Conservation (phyloP, 129 eudicot genomes). For the Mikania micrantha region DNA sequence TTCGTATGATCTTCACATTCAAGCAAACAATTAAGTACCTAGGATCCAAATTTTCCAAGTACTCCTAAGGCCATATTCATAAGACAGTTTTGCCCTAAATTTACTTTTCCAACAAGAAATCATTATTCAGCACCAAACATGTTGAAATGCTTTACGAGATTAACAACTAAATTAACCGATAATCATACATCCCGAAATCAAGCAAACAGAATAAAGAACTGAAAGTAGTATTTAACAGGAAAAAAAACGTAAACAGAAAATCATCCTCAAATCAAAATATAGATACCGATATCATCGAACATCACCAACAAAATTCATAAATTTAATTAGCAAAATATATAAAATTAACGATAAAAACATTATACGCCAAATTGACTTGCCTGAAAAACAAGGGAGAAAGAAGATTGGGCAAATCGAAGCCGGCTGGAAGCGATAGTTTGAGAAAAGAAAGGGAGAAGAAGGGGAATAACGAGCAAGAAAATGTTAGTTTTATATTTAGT, state of each 20-base stretch:
- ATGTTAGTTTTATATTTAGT: too few species aligned
- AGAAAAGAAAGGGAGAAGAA: too few species aligned
- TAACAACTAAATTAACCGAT: neutral
- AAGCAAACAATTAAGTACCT: too few species aligned
- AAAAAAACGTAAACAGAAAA: neutral
- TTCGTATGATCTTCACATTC: too few species aligned
- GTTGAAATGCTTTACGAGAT: neutral
- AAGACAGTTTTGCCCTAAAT: too few species aligned
- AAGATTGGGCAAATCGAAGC: too few species aligned
- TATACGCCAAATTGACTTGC: neutral
- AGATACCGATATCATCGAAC: neutral
- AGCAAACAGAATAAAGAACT: neutral
- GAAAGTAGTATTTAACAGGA: neutral
- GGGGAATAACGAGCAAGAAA: too few species aligned
- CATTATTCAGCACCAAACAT: neutral
- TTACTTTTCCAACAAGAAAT: neutral
- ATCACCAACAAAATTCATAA: neutral
- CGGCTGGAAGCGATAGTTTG: too few species aligned
- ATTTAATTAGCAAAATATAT: too few species aligned
- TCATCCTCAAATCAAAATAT: neutral
- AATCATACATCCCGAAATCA: neutral
- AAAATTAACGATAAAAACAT: neutral
- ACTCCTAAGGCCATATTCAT: too few species aligned
- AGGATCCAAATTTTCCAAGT: too few species aligned
- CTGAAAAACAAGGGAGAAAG: neutral